Base-by-base conservation (phyloP, 495 filamentous ascomycete genomes). In the Penicillium paxilli region DNA sequence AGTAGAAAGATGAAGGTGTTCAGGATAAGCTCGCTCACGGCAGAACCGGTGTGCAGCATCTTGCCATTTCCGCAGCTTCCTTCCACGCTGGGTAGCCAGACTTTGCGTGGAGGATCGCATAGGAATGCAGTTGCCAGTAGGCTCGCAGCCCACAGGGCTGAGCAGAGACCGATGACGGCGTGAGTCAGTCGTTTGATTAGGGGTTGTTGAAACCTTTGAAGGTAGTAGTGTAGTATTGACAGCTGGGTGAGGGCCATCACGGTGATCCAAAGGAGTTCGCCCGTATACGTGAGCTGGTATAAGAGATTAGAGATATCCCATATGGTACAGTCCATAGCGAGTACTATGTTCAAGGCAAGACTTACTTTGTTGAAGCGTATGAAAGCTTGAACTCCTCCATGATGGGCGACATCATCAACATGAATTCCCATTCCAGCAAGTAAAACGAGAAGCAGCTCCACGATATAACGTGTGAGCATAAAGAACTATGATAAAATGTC, bases 341-440 rank as follows among this genome's bases (percentile, higher is more conserved):
- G 3, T 10, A 19, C 7, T 17, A 32, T 20, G 7, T 40, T 5
- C 21, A 48, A 8, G 28, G 16, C 17, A 49, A 17, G 0, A 38
- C 48, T 11, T 30, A 66, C 63, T 51, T 63, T 24, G 12, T 47
- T 44, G 48, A 66, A 60, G 16, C 30, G 49, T 8, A 63, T 40
- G 16, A 60, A 46, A n/a, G 46, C 35, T 5, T 62, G 44, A 2
- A 35, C 9, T 4, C 59, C 63, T 25, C 55, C 59, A 24, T 52
- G n/a, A 5, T 33, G 17, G n/a, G 3, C 28, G 21, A 64, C 60
- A 28, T 63, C 60, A 3, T 48, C 20, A 5, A 54, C 16, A 47
- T 60, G 63, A 1, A 62, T 38, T 4, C 63, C 63, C 57, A 64
- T 35, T 14, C 63, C 63, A 41, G 55, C 58, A 4, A 58, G 49